Evolutionary conservation across 139 green algal species (phyloP).

Genomic region (Desmodesmus armatus): DNA sequence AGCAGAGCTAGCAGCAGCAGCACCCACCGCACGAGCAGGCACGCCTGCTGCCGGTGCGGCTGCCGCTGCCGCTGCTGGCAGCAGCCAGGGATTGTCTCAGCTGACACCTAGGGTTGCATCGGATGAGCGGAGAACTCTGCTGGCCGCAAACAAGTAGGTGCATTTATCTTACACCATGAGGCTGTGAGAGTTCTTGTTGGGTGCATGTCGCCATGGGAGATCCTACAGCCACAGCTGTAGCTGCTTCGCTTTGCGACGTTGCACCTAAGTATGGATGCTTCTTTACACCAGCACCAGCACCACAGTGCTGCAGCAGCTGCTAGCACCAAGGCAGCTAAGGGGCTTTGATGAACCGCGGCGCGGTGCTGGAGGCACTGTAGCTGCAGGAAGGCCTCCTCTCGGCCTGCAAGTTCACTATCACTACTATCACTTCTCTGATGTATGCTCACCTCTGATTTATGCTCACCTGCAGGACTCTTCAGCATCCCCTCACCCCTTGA

Average conservation of each 20-base stretch:
- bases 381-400: no score
- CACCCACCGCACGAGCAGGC: neutral
- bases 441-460: neutral
- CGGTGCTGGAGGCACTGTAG: neutral
- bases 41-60: neutral
- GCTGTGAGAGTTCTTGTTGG: neutral
- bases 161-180: neutral
- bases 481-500: neutral
- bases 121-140: constrained; percentile 1
- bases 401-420: neutral
- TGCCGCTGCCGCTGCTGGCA: neutral
- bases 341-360: neutral
- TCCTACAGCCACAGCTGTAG: neutral
- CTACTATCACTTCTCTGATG: neutral
- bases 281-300: neutral
- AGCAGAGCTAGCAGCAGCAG: neutral
- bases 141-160: constrained; percentile 30
- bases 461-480: neutral
- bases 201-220: neutral
- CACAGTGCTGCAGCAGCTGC: neutral
- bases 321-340: neutral
- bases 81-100: neutral
- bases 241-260: no score
- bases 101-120: neutral
- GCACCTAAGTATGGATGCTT: no score